Conservation (phyloP, 495 filamentous ascomycete genomes). For the Massariosphaeria phaeospora region DNA sequence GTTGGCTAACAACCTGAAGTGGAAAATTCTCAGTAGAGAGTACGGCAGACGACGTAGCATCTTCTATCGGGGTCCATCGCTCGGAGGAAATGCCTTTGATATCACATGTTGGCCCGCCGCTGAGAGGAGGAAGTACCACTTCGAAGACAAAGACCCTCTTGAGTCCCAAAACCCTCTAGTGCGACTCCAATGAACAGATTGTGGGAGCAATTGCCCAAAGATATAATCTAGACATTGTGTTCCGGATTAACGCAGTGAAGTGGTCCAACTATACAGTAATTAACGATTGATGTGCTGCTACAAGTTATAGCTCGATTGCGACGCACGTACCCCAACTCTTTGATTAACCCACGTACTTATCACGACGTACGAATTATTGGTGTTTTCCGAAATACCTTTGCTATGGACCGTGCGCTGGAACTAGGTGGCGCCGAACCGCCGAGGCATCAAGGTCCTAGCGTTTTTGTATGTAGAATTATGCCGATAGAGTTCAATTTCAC, state of each 20-base stretch:
- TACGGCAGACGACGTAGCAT: neutral
- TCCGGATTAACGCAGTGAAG: neutral
- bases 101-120: neutral
- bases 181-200: neutral
- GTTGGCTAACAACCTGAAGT: neutral
- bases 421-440: no score
- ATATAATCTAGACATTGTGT: neutral
- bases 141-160: constrained; percentile 15
- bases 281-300: neutral
- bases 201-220: neutral
- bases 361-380: neutral
- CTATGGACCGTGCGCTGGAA: no score
- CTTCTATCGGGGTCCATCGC: neutral
- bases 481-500: no score
- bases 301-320: neutral
- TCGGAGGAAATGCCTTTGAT: constrained; percentile 8
- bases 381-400: no score
- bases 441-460: no score
- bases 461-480: no score
- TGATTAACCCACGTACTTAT: neutral
- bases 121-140: constrained; percentile 3
- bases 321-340: neutral
- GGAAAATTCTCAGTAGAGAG: neutral
- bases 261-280: neutral
- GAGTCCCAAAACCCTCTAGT: neutral